phyloP scores from a whole-genome alignment of 2,329 filamentous ascomycete genomes.

The Rachicladosporium sp. region DNA sequence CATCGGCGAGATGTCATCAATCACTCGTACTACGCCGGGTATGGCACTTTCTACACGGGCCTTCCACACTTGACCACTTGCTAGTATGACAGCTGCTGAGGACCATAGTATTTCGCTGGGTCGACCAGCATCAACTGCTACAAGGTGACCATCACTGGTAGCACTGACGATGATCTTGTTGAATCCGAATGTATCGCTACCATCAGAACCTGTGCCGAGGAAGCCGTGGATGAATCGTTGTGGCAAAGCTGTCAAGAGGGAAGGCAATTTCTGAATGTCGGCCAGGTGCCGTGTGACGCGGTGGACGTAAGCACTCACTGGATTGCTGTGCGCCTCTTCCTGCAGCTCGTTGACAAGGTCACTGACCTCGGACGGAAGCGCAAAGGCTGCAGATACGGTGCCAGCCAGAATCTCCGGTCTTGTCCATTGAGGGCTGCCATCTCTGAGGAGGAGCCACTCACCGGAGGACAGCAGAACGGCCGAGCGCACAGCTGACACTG shows the following conservation, averaged over 20 bases:
- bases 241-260: constrained; percentile 59
- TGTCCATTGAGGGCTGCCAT: constrained; percentile 69
- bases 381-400: constrained; percentile 67
- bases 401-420: constrained; percentile 73
- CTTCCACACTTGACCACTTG: constrained; percentile 44
- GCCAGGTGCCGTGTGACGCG: constrained; percentile 68
- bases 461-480: constrained; percentile 53
- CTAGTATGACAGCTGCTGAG: constrained; percentile 45
- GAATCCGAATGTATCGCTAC: constrained; percentile 71
- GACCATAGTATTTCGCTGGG: constrained; percentile 68
- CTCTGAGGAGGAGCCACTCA: constrained; percentile 75
- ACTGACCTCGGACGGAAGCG: constrained; percentile 52
- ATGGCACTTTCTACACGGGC: constrained; percentile 29
- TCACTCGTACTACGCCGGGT: constrained; percentile 42
- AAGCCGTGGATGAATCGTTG: constrained; percentile 48
- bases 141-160: constrained; percentile 65
- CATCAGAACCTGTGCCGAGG: constrained; percentile 24
- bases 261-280: constrained; percentile 66
- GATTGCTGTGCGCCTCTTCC: constrained; percentile 72
- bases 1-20: background rate
- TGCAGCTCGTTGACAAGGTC: constrained; percentile 69
- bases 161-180: constrained; percentile 73
- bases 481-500: constrained; percentile 64
- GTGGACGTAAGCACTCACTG: constrained; percentile 73
- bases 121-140: constrained; percentile 65